These are phyloP conservation scores for Cercophora newfieldiana DNA, from an alignment of 495 filamentous ascomycete species.

Conservation along the genomic window DNA sequence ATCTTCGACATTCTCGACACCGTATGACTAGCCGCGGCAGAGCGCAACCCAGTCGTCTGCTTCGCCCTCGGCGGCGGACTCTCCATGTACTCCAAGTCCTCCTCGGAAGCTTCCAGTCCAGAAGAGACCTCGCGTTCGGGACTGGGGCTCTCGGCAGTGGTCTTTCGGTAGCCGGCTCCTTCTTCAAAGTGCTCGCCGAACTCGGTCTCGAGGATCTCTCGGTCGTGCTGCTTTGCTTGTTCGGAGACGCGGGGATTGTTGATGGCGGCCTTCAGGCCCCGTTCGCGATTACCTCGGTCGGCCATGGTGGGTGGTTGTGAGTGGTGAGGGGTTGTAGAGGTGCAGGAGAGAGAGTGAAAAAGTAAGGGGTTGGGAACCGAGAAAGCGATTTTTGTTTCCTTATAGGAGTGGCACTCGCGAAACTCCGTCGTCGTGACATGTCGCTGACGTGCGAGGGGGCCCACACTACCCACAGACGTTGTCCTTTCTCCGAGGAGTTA, in stretches of 20 bases:
- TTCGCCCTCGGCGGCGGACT: not conserved
- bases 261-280: slow-evolving; percentile 33
- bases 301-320: slow-evolving; percentile 20
- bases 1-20: not conserved
- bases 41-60: not conserved
- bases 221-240: slow-evolving; percentile 24
- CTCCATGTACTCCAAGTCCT: not conserved
- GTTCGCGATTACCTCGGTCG: slow-evolving; percentile 30
- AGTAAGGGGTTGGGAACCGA: not conserved
- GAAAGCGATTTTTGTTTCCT: not conserved
- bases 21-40: not conserved
- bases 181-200: slow-evolving; percentile 20
- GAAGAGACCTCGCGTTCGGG: slow-evolving; percentile 1
- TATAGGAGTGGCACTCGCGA: not conserved
- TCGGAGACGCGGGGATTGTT: slow-evolving; percentile 32
- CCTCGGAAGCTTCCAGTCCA: not conserved
- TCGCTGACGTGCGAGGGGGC: not conserved
- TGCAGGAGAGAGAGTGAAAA: not conserved
- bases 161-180: not conserved
- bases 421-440: not conserved
- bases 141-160: not conserved
- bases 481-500: no score
- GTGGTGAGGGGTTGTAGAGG: no score
- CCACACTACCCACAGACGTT: no score
- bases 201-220: slow-evolving; percentile 24